Base-by-base conservation (phyloP, 2,329 filamentous ascomycete species). In the Ophiocordyceps unilateralis region DNA sequence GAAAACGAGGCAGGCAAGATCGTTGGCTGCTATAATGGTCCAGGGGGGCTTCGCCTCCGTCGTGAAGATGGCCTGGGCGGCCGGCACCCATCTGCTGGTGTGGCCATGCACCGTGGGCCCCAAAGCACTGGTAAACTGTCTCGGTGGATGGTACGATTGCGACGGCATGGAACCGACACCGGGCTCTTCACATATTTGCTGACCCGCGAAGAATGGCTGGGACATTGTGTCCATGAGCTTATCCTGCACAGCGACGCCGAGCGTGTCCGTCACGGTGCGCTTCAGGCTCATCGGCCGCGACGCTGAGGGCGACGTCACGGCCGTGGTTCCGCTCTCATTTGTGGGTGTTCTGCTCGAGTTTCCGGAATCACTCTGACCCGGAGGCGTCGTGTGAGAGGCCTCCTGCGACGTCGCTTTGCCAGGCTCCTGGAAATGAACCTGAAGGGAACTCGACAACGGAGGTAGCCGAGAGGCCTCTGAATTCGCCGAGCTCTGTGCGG, bases 11-110 rank as follows among this genome's bases (percentile, higher is more conserved):
- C 91, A 98, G 17, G 91, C 91, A 41, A 98, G 69, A 58, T 98
- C 91, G 57, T 98, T 98, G 41, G 91, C 91, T 3, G 91, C 85
- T 43, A 95, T 74, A 46, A 98, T 95, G 1, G 89, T 98, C 83
- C 87, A 98, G 3, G 89, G 91, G 9, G 85, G 75, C 49, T 82
- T 78, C 14, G 83, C 74, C 60, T 93, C 85, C n/a, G 91, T 98
- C 8, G 89, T 93, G 58, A 98, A 98, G 45, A 98, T 95, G 43
- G 91, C 91, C 59, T 98, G 91, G 5, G 89, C 84, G 37, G 86
- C 84, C 8, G 87, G 87, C 14, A 83, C 80, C 78, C 87, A 94
- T 59, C 91, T 78, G 53, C 84, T 91, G 45, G 85, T 83, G 61
- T 95, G 88, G 9, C 83, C 83, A 59, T 95, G 89, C n/a, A 84